Conservation (phyloP, 257 asterid species). For the Solanum lignicaule region DNA sequence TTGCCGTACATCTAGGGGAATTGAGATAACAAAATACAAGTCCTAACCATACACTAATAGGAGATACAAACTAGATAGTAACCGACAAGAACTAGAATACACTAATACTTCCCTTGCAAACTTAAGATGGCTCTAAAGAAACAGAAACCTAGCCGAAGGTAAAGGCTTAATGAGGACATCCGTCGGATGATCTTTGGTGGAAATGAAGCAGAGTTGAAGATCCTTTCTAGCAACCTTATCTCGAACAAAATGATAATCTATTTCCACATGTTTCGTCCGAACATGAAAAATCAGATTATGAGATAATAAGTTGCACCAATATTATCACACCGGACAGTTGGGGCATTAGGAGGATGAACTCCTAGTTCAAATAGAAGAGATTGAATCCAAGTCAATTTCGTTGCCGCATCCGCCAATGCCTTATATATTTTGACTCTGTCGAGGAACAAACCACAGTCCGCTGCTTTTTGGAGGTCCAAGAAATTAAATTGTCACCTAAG, state of each 20-base stretch:
- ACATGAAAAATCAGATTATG: neutral
- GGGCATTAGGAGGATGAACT: neutral
- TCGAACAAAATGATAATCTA: neutral
- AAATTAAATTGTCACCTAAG: neutral
- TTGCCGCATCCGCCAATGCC: neutral
- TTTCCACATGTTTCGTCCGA: neutral
- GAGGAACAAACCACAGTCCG: neutral
- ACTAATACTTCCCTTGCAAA: neutral
- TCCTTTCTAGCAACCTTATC: neutral
- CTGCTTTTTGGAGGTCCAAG: neutral
- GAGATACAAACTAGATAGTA: neutral
- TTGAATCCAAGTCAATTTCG: neutral
- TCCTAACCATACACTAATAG: neutral
- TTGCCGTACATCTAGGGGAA: neutral
- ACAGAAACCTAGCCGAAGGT: neutral
- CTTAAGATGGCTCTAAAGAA: neutral
- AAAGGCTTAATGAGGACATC: neutral
- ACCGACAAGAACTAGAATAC: neutral
- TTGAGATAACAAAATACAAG: neutral
- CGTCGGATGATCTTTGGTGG: neutral
- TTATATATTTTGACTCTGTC: neutral
- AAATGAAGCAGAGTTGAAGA: neutral
- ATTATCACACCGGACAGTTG: neutral
- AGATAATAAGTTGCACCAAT: neutral
- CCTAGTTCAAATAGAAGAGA: neutral